Evolutionary conservation across 805 yeast genomes (phyloP).

Genomic region (Starmerella asiatica): DNA sequence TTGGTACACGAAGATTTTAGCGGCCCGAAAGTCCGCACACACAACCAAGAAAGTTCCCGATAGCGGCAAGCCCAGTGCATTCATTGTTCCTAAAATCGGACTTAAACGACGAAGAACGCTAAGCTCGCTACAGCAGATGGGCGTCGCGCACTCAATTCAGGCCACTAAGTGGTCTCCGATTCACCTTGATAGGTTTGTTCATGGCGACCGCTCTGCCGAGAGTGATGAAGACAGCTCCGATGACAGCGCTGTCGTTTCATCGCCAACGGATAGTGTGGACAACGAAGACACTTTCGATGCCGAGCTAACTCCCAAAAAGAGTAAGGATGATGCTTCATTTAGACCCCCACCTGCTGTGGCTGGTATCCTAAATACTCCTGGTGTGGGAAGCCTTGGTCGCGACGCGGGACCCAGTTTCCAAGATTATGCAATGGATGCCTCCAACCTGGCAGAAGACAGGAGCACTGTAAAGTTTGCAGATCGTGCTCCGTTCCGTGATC

Average conservation of each 20-base stretch:
- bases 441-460: not conserved
- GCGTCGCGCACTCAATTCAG: constrained; percentile 67
- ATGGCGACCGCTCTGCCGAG: constrained; percentile 20
- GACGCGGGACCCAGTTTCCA: constrained; percentile 20
- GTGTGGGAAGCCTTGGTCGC: constrained; percentile 1
- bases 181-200: constrained; percentile 10
- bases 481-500: too few species aligned
- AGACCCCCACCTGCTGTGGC: not conserved
- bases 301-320: too few species aligned
- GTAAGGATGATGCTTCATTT: too few species aligned
- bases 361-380: not conserved
- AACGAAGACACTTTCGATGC: too few species aligned
- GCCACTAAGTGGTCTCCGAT: constrained; percentile 13
- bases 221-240: constrained; percentile 16
- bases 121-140: constrained; percentile 59
- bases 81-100: constrained; percentile 17
- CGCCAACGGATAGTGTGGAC: not conserved
- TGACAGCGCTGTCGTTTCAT: not conserved
- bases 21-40: constrained; percentile 35
- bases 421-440: constrained; percentile 19
- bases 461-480: too few species aligned
- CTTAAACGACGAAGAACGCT: constrained; percentile 28
- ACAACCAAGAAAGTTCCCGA: constrained; percentile 1
- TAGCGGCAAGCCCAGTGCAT: constrained; percentile 9
- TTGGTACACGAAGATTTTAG: constrained; percentile 72